These are phyloP conservation scores for Leccinum huronense DNA, from an alignment of 1,284 basidiomycete genomes.

Conservation along the genomic window DNA sequence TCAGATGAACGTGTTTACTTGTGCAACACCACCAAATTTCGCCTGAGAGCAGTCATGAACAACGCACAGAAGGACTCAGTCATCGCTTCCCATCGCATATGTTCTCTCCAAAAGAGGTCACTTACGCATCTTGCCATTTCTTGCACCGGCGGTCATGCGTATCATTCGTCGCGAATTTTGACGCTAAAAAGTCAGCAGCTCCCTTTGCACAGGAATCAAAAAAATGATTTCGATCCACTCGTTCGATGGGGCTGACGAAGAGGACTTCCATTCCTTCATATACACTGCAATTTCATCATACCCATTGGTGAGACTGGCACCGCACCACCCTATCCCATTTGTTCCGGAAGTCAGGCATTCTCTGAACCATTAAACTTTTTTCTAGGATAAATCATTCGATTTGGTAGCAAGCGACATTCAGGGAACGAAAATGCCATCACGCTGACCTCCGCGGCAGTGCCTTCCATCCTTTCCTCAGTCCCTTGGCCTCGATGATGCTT, in stretches of 20 bases:
- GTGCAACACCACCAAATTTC: not conserved
- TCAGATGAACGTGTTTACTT: not conserved
- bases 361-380: conserved; percentile 1
- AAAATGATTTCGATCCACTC: conserved; percentile 3
- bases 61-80: not conserved
- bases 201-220: conserved; percentile 14
- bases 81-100: not conserved
- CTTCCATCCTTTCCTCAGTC: conserved; percentile 69
- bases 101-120: conserved; percentile 11
- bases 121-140: not conserved
- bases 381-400: conserved; percentile 9
- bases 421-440: conserved; percentile 16
- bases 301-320: conserved; percentile 6
- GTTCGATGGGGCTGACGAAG: conserved; percentile 5
- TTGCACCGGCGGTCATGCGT: conserved; percentile 5
- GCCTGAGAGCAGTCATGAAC: not conserved
- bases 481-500: conserved; percentile 60
- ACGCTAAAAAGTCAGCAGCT: not conserved
- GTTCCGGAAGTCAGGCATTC: not conserved
- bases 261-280: conserved; percentile 25
- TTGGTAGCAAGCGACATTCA: conserved; percentile 7
- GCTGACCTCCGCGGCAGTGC: conserved; percentile 45
- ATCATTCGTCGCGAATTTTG: conserved; percentile 1
- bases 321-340: conserved; percentile 4
- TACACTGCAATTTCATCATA: conserved; percentile 13